Evolutionary conservation across 345 rosid species (phyloP).

Genomic region (Aurinia saxatilis): DNA sequence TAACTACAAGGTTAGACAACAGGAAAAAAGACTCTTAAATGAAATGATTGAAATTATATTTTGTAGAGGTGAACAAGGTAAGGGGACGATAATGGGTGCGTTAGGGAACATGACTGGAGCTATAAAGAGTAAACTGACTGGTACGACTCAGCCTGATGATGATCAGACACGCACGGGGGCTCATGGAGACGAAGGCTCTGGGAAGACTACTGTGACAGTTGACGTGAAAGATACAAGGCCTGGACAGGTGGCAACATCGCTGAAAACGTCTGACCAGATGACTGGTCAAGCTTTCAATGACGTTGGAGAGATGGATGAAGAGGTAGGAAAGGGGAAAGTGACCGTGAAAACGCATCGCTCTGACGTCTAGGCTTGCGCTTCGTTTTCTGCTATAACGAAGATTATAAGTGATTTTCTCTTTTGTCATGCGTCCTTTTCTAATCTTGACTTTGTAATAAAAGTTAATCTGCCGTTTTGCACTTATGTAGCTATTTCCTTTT

Average conservation of each 20-base stretch:
- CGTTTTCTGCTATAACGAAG: neutral
- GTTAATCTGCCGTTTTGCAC: neutral
- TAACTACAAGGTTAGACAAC: neutral
- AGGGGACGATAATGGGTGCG: conserved; percentile 32
- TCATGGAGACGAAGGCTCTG: conserved; percentile 19
- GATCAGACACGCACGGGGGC: conserved; percentile 14
- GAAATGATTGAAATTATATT: neutral
- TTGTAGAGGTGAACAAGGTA: conserved; percentile 33
- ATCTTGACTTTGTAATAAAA: conserved; percentile 8
- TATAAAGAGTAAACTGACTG: conserved; percentile 36
- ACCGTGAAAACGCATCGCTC: neutral
- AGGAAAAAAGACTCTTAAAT: no score
- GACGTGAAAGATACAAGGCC: conserved; percentile 20
- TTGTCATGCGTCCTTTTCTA: neutral
- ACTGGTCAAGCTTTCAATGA: conserved; percentile 62
- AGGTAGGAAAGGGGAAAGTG: conserved; percentile 1
- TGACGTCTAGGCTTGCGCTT: neutral
- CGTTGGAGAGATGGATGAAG: conserved; percentile 45
- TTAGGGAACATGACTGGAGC: conserved; percentile 35
- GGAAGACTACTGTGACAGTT: conserved; percentile 23
- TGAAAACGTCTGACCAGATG: conserved; percentile 52
- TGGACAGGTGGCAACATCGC: conserved; percentile 27
- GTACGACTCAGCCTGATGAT: conserved; percentile 19
- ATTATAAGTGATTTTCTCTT: neutral
- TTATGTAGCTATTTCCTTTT: neutral